A percentile compares a stretch with the other conserved stretches of the same genome.
phyloP scores from a whole-genome alignment of 257 asterid species.

The Nyctanthes arbortristis region DNA sequence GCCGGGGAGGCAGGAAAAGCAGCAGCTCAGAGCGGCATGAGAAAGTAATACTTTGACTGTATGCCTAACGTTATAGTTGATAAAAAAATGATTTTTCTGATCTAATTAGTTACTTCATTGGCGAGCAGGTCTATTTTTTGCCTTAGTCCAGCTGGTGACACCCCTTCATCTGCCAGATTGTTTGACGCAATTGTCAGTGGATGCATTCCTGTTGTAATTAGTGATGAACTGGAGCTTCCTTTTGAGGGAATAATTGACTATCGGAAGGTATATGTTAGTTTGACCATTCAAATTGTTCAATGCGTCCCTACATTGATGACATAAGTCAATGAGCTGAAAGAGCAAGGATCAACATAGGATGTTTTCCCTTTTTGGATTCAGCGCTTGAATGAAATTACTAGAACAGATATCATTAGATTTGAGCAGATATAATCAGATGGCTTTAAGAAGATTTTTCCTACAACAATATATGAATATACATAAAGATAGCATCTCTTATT shows the following conservation, averaged over 20 bases:
- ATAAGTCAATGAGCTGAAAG: slow-evolving; percentile 4
- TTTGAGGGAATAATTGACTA: slow-evolving; percentile 97
- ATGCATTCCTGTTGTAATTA: slow-evolving; percentile 90
- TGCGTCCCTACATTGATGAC: slow-evolving; percentile 18
- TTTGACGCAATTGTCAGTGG: slow-evolving; percentile 98
- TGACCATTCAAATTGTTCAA: slow-evolving; percentile 19
- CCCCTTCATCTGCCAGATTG: slow-evolving; percentile 97
- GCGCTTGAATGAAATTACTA: neutral
- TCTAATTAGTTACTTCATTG: slow-evolving; percentile 26
- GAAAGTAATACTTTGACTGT: slow-evolving; percentile 51
- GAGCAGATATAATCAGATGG: slow-evolving; percentile 16
- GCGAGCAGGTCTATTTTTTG: slow-evolving; percentile 81
- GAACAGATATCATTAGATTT: neutral
- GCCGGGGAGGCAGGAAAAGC: slow-evolving; percentile 86
- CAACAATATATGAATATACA: slow-evolving; percentile 16
- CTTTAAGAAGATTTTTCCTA: slow-evolving; percentile 2
- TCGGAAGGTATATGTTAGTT: slow-evolving; percentile 59
- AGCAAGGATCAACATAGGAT: neutral
- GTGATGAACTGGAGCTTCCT: slow-evolving; percentile 98
- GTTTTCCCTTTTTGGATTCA: neutral
- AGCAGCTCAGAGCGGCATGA: slow-evolving; percentile 98
- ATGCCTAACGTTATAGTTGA: slow-evolving; percentile 12
- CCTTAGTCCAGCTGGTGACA: slow-evolving; percentile 98
- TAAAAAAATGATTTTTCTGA: slow-evolving; percentile 26
- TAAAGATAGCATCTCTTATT: neutral